A percentile compares a stretch with the other conserved stretches of the same genome.
Conservation (phyloP, 495 filamentous ascomycete genomes). For the Oidiodendron maius region DNA sequence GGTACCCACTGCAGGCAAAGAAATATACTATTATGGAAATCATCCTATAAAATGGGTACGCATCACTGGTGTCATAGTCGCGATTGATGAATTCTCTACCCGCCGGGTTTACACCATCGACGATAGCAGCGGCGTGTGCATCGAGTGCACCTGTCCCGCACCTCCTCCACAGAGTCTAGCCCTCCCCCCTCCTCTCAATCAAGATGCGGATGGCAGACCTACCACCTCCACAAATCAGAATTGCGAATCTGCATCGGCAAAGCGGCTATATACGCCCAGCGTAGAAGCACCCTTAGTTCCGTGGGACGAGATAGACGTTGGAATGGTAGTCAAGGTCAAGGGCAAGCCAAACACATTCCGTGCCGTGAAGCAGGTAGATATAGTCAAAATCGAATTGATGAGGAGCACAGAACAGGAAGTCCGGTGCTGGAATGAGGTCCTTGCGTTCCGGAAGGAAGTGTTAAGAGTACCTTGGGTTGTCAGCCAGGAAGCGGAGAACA, state of each 20-base stretch:
- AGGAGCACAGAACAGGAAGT: conserved; percentile 70
- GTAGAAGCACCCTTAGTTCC: conserved; percentile 10
- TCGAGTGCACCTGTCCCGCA: conserved; percentile 44
- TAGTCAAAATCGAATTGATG: conserved; percentile 59
- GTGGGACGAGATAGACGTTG: conserved; percentile 48
- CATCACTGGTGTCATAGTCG: conserved; percentile 71
- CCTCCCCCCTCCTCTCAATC: neutral
- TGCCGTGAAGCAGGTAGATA: conserved; percentile 54
- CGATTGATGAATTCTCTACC: conserved; percentile 57
- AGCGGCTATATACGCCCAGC: neutral
- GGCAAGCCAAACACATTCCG: conserved; percentile 64
- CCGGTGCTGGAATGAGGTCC: conserved; percentile 63
- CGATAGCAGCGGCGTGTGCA: conserved; percentile 74
- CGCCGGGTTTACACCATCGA: conserved; percentile 68
- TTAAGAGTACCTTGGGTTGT: conserved; percentile 48
- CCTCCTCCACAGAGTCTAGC: neutral
- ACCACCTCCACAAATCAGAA: neutral
- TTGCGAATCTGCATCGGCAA: neutral
- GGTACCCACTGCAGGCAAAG: conserved; percentile 35
- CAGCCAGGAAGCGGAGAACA: conserved; percentile 18
- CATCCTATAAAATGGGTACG: conserved; percentile 86
- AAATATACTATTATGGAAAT: conserved; percentile 78
- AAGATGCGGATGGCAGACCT: neutral
- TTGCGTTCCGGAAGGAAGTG: conserved; percentile 55
- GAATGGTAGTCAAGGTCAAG: conserved; percentile 70